Evolutionary conservation across 495 filamentous ascomycete species (phyloP).

Genomic region (Penicillium paradoxum): DNA sequence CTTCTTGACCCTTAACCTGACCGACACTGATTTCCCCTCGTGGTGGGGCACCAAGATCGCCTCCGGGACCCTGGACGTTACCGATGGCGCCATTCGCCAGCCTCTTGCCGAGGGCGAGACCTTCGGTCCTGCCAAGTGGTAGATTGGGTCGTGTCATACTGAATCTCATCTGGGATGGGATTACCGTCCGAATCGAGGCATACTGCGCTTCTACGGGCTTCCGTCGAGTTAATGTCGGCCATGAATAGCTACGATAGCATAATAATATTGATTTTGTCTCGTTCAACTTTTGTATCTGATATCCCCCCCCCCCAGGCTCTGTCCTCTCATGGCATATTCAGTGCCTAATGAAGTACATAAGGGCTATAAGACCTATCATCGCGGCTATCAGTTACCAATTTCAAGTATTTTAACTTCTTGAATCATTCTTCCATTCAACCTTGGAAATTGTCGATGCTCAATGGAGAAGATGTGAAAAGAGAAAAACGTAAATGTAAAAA

Average conservation of each 20-base stretch:
- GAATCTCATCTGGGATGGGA: not conserved
- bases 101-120: slow-evolving; percentile 41
- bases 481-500: not conserved
- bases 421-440: too few relatives aligned
- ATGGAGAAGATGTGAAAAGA: not conserved
- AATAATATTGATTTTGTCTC: not conserved
- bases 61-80: slow-evolving; percentile 40
- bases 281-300: too few relatives aligned
- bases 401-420: too few relatives aligned
- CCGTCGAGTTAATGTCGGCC: not conserved
- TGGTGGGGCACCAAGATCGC: slow-evolving; percentile 65
- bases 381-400: too few relatives aligned
- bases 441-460: too few relatives aligned
- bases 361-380: too few relatives aligned
- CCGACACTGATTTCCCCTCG: slow-evolving; percentile 44
- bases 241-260: not conserved
- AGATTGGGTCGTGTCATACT: not conserved
- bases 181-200: too few relatives aligned
- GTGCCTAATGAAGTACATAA: too few relatives aligned
- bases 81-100: slow-evolving; percentile 33
- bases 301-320: too few relatives aligned
- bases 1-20: slow-evolving; percentile 60
- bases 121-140: slow-evolving; percentile 56
- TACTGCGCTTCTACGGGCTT: not conserved
- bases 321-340: too few relatives aligned